Base-by-base conservation (phyloP, 225 moss, liverwort and hornwort species). In the Polytrichum commune region DNA sequence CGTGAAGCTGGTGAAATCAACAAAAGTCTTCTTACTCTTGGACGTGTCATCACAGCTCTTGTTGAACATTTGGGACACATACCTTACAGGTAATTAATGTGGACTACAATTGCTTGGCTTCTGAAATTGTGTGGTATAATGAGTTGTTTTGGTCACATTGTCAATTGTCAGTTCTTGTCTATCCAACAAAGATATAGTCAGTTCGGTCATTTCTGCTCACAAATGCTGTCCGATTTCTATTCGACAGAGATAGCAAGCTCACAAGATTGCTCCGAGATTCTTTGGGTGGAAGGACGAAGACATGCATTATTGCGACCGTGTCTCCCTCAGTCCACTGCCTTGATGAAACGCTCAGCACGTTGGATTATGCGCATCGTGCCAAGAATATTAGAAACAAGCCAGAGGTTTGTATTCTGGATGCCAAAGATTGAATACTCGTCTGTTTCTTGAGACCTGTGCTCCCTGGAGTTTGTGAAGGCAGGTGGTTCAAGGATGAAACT, bases 1-100 rank as follows among this genome's bases (percentile, higher is more conserved):
- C 88, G 97, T 63, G 97, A 97, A 83, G 94, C 94, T 61, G 97
- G 97, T 69, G 97, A 97, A 74, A 94, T 97, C 64, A 97, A 97
- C 65, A 97, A 94, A 77, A 97, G 97, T 77, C 74, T 97, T 6
- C 82, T 97, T 30, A 97, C 97, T 6, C 83, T 97, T 64, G 97
- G 97, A 53, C 94, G 97, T 55, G 97, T 97, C 26, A 97, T 97
- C 27, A 97, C 97, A 4, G 89, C 97, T 63, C 80, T 97, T 0
- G 97, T 97, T 29, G 97, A 97, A 78, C 97, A 97, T 72, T 79
- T 94, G 85, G 97, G 89, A 35, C 97, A 97, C 74, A 63, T 97
- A 0, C 97, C 97, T 7, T 97, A 94, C 80, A 92, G 95, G 95
- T 95, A 55, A 57, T 58, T 61, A n/a, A 3, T 46, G 13, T 4